These are phyloP conservation scores for Fraxinus albicans DNA, from an alignment of 305 asterid species.

Conservation along the genomic window DNA sequence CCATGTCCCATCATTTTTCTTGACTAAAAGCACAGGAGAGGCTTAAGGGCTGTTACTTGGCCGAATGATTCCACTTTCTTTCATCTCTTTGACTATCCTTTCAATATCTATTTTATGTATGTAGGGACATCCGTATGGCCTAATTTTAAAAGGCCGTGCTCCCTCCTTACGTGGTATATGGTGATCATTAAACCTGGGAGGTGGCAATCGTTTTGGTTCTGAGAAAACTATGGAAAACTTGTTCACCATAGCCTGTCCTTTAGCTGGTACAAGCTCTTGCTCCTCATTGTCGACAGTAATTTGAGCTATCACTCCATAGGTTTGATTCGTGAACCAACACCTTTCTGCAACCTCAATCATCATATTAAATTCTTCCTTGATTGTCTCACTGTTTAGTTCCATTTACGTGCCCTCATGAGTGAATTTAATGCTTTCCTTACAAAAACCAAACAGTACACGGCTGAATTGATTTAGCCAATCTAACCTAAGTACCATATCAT, in stretches of 20 bases:
- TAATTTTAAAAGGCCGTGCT: neutral
- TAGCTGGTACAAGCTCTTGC: neutral
- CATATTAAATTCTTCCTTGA: neutral
- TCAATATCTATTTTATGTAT: neutral
- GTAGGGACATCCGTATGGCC: neutral
- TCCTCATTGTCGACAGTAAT: neutral
- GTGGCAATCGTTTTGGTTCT: no score
- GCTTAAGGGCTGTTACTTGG: neutral
- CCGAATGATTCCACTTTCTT: neutral
- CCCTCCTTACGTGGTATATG: neutral
- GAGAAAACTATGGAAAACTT: neutral
- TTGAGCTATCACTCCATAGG: neutral
- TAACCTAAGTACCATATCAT: neutral
- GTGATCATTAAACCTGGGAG: neutral
- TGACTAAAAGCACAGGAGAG: neutral
- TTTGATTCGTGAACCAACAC: neutral
- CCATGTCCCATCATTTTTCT: neutral
- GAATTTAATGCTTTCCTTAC: neutral
- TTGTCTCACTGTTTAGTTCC: neutral
- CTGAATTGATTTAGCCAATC: neutral
- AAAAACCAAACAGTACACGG: neutral
- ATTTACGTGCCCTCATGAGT: neutral
- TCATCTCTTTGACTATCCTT: neutral
- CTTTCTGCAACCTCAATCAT: neutral
- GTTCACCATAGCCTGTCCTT: neutral